Evolutionary conservation across 139 green algal species (phyloP).

Genomic region (Spirogloea muscicola): DNA sequence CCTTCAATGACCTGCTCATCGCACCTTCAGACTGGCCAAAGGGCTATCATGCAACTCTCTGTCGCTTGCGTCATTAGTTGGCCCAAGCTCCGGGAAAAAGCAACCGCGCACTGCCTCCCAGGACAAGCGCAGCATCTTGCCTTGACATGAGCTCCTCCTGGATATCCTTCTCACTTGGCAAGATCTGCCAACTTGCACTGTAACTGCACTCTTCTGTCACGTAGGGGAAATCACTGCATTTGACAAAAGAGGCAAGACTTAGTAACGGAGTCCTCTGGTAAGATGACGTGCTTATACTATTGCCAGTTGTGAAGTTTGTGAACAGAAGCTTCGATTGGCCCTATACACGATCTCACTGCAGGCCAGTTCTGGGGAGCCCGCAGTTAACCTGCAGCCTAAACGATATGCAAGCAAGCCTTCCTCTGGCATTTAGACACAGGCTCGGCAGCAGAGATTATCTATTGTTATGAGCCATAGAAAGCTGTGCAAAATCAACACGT

Average conservation of each 20-base stretch:
- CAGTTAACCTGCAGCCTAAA: not conserved
- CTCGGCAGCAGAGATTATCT: not conserved
- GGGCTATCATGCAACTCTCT: too few species aligned
- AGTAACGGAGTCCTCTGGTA: too few species aligned
- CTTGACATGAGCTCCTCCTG: not conserved
- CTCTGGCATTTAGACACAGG: not conserved
- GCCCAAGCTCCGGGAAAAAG: constrained; percentile 23
- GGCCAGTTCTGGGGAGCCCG: too few species aligned
- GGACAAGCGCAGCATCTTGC: not conserved
- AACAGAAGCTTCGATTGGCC: not conserved
- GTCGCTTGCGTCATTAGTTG: too few species aligned
- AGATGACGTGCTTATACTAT: too few species aligned
- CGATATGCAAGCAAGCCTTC: not conserved
- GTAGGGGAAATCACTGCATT: constrained; percentile 60
- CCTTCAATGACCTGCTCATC: too few species aligned
- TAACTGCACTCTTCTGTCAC: constrained; percentile 56
- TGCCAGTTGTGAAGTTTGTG: not conserved
- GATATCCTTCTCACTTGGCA: not conserved
- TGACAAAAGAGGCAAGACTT: too few species aligned
- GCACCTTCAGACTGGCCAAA: too few species aligned
- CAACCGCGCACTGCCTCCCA: constrained; percentile 1
- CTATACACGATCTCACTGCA: too few species aligned
- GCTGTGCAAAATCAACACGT: not conserved
- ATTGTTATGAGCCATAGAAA: not conserved
- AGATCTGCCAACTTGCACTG: not conserved